Percentiles rank a stretch among this genome's conserved stretches.
Evolutionary conservation across 2,329 filamentous ascomycete genomes (phyloP).

Genomic region (Bipolaris zeicola): DNA sequence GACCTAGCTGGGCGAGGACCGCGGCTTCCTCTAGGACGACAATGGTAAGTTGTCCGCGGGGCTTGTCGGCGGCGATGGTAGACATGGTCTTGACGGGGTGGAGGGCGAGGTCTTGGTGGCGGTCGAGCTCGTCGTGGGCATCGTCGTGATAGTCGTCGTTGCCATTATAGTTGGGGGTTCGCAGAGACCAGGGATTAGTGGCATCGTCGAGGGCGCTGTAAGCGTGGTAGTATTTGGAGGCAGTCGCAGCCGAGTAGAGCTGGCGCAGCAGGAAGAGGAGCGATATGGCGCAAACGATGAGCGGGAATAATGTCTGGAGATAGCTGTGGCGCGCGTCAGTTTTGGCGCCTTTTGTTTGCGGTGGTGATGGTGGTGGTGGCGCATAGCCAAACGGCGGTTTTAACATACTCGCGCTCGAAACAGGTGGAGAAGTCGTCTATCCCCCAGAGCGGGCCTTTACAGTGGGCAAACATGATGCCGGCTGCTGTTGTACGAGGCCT

Average conservation of each 20-base stretch:
- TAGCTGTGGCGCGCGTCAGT: slow-evolving; percentile 60
- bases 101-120: slow-evolving; percentile 61
- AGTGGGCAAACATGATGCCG: slow-evolving; percentile 60
- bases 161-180: slow-evolving; percentile 36
- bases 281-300: slow-evolving; percentile 72
- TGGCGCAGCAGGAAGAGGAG: slow-evolving; percentile 68
- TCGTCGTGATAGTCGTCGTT: slow-evolving; percentile 50
- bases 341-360: not conserved
- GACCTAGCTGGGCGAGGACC: slow-evolving; percentile 70
- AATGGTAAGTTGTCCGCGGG: slow-evolving; percentile 72
- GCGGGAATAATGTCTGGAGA: slow-evolving; percentile 78
- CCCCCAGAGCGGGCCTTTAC: slow-evolving; percentile 64
- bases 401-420: slow-evolving; percentile 68
- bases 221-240: slow-evolving; percentile 56
- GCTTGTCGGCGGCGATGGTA: slow-evolving; percentile 73
- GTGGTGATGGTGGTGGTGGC: slow-evolving; percentile 4
- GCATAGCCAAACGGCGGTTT: not conserved
- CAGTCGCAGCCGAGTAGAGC: slow-evolving; percentile 59
- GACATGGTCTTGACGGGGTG: slow-evolving; percentile 59
- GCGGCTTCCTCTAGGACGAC: slow-evolving; percentile 77
- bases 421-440: slow-evolving; percentile 66
- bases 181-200: slow-evolving; percentile 47
- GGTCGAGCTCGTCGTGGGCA: slow-evolving; percentile 65
- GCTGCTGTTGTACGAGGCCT: slow-evolving; percentile 16
- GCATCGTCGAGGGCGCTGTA: slow-evolving; percentile 63